Evolutionary conservation across 2,329 filamentous ascomycete genomes (phyloP), one percentile per base, ranked within the genome.

Genomic region (Scopulariopsis brevicaulis): DNA sequence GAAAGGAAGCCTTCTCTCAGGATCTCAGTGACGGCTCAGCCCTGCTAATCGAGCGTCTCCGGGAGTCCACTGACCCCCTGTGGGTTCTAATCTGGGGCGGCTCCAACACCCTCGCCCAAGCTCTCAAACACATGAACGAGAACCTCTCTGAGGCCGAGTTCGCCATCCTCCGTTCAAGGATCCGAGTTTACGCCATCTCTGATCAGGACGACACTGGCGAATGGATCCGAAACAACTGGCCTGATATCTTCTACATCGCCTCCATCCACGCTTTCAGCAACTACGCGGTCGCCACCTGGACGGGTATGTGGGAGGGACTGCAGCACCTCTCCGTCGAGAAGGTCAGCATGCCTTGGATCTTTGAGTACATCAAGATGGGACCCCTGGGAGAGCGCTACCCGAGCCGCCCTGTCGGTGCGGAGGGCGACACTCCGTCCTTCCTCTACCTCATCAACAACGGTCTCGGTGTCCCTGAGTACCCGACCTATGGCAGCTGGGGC

Each of bases 171-270:
- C 66, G 71, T 2, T 62, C 67, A 3, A 76, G 74, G 60, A 64
- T 82, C 3, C 70, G 78, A 14, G 71, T 81, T 10, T 82, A 82
- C 64, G 68, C 80, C 40, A 82, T 84, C 58, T 82, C 78, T 7
- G 81, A 84, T 61, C 81, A 84, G 62, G 81, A 84, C 60, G 76
- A 84, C 60, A 76, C 77, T 0, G 80, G 79, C 0, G 67, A 73
- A 0, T 84, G 80, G 80, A 77, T 84, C 40, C 75, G 81, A 18
- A 67, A 70, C 53, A 73, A 71, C 2, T 83, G 76, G 60, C 79
- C 81, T 0, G 74, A 79, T 28, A 64, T 84, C 7, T 77, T 80
- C 62, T 83, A 81, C 65, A 81, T 84, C 57, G 70, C 69, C 15
- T 80, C 77, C 0, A 65, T 82, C 1, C 81, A 84, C 63, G 79